Conservation (phyloP, 495 filamentous ascomycete genomes). For the Parathielavia appendiculata region DNA sequence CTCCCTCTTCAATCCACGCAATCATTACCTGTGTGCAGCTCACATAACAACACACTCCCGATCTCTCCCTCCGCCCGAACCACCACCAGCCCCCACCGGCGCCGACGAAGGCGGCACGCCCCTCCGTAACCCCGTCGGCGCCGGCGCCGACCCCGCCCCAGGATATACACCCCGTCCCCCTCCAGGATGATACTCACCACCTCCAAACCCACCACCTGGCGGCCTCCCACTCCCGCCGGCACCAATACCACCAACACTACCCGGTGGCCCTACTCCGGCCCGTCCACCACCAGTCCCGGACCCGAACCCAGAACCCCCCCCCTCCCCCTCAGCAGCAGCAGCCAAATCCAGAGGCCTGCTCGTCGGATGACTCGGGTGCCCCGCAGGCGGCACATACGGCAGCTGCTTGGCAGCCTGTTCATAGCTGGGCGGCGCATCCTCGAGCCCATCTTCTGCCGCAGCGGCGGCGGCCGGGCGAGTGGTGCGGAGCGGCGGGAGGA, state of each 20-base stretch:
- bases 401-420: slow-evolving; percentile 67
- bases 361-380: slow-evolving; percentile 52
- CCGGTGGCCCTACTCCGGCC: neutral
- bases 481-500: slow-evolving; percentile 33
- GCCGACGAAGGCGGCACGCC: slow-evolving; percentile 19
- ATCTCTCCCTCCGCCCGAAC: slow-evolving; percentile 12
- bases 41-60: slow-evolving; percentile 38
- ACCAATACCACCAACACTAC: neutral
- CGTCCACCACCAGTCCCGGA: neutral
- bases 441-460: slow-evolving; percentile 35
- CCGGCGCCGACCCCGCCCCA: slow-evolving; percentile 6
- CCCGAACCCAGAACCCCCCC: neutral
- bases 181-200: no score
- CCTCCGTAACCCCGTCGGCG: slow-evolving; percentile 25
- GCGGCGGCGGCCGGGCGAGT: slow-evolving; percentile 20
- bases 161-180: slow-evolving; percentile 6
- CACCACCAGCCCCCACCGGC: neutral
- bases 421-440: slow-evolving; percentile 68
- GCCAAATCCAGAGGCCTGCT: slow-evolving; percentile 27
- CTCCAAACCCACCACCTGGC: neutral
- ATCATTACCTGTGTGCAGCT: neutral
- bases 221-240: neutral
- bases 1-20: neutral
- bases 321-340: neutral
- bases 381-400: slow-evolving; percentile 58